Conservation (phyloP, 176 grass and related monocot genomes). For the Hsuehochloa calcarea region DNA sequence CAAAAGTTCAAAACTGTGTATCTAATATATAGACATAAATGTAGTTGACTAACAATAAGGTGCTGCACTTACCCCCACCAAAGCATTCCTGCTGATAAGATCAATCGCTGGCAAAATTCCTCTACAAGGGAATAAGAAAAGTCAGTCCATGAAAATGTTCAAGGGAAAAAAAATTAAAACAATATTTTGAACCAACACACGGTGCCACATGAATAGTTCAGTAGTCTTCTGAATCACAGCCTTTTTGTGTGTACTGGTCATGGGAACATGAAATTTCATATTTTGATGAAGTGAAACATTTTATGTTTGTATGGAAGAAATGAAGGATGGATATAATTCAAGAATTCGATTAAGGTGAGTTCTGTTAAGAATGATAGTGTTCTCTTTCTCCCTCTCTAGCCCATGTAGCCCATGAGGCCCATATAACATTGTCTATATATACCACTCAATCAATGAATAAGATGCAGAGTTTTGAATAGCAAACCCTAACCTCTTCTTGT, state of each 20-base stretch:
- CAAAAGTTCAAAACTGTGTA: not conserved
- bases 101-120: constrained; percentile 94
- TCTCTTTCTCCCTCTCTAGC: too few species aligned
- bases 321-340: not conserved
- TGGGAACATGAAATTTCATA: not conserved
- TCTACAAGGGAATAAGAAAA: constrained; percentile 41
- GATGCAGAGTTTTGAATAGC: too few species aligned
- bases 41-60: not conserved
- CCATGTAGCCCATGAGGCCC: too few species aligned
- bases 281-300: not conserved
- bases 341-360: not conserved
- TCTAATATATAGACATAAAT: not conserved
- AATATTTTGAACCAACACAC: not conserved
- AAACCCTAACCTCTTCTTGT: too few species aligned
- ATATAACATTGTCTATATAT: too few species aligned
- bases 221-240: not conserved
- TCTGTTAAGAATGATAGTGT: too few species aligned
- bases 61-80: constrained; percentile 69
- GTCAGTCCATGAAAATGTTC: not conserved
- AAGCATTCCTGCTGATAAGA: constrained; percentile 61
- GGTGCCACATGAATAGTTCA: not conserved
- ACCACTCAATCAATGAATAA: too few species aligned
- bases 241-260: not conserved
- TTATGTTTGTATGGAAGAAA: not conserved
- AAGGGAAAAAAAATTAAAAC: not conserved